A percentile compares a stretch with the other conserved stretches of the same genome.
Evolutionary conservation across 306 rosid species (phyloP).

Genomic region (Quercus suber): DNA sequence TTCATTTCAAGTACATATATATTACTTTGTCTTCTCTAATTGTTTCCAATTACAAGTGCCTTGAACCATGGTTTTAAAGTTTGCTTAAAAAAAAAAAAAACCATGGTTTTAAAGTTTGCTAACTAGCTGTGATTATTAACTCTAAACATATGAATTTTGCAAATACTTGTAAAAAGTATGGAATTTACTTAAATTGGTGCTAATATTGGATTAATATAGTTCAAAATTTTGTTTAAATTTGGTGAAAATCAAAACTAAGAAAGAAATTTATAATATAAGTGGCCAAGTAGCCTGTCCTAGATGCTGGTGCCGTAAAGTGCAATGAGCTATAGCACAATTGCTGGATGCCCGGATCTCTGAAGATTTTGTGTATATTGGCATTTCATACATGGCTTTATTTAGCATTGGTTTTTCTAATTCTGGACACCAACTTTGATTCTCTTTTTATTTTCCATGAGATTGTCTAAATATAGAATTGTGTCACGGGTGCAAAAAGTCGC

Average conservation of each 20-base stretch:
- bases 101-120: not conserved
- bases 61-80: not conserved
- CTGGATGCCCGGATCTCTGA: conserved; percentile 7
- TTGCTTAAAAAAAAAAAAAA: too few relatives aligned
- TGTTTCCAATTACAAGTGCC: not conserved
- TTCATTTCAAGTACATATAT: conserved; percentile 12
- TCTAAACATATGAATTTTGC: not conserved
- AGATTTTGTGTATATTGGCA: conserved; percentile 19
- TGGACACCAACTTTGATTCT: conserved; percentile 16
- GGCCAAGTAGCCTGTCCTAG: conserved; percentile 27
- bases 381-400: conserved; percentile 24
- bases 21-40: conserved; percentile 3
- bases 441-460: conserved; percentile 5
- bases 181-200: conserved; percentile 27
- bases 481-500: conserved; percentile 17
- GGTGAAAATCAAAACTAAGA: conserved; percentile 5
- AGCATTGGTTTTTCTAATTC: conserved; percentile 13
- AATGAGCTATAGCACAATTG: conserved; percentile 25
- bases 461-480: conserved; percentile 11
- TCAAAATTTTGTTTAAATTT: conserved; percentile 5
- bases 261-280: conserved; percentile 17
- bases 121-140: not conserved
- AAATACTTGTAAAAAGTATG: conserved; percentile 9
- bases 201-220: conserved; percentile 6
- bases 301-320: not conserved